Percentiles rank a stretch among this genome's conserved stretches.
Evolutionary conservation across 805 yeast genomes (phyloP).

Genomic region (Dipodascus geniculatus): DNA sequence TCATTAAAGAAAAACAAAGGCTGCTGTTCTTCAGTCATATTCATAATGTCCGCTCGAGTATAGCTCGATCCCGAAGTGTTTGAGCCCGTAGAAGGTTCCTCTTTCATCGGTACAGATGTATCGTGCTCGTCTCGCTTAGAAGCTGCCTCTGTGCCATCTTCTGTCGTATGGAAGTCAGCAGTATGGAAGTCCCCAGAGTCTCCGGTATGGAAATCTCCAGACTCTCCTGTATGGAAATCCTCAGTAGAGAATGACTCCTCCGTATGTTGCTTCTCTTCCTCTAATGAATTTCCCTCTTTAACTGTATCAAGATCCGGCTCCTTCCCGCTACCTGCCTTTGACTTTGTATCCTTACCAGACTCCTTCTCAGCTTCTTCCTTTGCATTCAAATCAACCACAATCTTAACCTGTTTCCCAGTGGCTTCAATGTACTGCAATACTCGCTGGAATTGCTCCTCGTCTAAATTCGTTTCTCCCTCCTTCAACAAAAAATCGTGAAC

Average conservation of each 20-base stretch:
- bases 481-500: constrained; percentile 1
- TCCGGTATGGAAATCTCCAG: no score
- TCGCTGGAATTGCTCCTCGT: not conserved
- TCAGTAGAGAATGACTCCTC: not conserved
- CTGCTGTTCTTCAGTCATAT: constrained; percentile 6
- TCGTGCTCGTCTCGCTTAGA: no score
- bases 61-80: not conserved
- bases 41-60: not conserved
- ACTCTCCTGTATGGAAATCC: not conserved
- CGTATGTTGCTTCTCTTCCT: not conserved
- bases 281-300: not conserved
- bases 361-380: not conserved
- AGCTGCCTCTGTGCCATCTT: no score
- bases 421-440: not conserved
- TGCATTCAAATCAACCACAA: not conserved
- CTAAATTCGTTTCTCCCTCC: not conserved
- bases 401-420: not conserved
- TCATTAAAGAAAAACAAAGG: constrained; percentile 14
- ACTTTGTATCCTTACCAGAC: not conserved
- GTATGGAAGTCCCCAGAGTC: no score
- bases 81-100: not conserved
- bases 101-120: not conserved
- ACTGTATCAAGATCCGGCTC: not conserved
- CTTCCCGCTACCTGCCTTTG: no score
- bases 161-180: not conserved